Conservation (phyloP, 176 grass and related monocot species). For the Triticum monococcum region DNA sequence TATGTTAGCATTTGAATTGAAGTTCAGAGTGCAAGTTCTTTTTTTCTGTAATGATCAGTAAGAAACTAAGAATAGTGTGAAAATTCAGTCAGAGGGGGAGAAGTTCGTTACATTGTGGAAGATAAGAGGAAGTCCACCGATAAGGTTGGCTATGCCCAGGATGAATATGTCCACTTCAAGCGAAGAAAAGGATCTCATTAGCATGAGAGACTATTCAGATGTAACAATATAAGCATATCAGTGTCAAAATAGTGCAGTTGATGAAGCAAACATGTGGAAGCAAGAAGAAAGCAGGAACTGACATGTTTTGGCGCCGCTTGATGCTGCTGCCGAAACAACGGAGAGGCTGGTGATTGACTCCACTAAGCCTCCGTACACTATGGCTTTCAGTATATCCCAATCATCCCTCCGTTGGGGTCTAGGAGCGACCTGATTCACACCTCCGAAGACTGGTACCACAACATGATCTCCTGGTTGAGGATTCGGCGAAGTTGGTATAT, state of each 20-base stretch:
- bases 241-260: neutral
- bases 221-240: neutral
- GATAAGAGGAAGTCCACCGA: constrained; percentile 68
- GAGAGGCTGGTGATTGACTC: constrained; percentile 60
- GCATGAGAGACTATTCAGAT: neutral
- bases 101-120: constrained; percentile 63
- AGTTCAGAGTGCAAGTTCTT: no score
- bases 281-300: constrained; percentile 29
- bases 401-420: constrained; percentile 28
- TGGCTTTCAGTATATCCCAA: constrained; percentile 71
- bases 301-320: constrained; percentile 64
- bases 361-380: constrained; percentile 75
- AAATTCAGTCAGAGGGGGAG: neutral
- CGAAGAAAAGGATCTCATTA: constrained; percentile 8
- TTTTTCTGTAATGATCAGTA: neutral
- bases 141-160: constrained; percentile 68
- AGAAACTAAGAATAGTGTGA: neutral
- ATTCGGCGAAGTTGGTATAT: neutral
- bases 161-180: constrained; percentile 74
- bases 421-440: neutral
- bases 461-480: neutral
- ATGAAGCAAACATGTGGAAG: neutral
- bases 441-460: neutral
- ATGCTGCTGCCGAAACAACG: constrained; percentile 58
- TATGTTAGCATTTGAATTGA: neutral